Evolutionary conservation across 169 alveolate genomes (phyloP).

Genomic region (Eimeria falciformis): DNA sequence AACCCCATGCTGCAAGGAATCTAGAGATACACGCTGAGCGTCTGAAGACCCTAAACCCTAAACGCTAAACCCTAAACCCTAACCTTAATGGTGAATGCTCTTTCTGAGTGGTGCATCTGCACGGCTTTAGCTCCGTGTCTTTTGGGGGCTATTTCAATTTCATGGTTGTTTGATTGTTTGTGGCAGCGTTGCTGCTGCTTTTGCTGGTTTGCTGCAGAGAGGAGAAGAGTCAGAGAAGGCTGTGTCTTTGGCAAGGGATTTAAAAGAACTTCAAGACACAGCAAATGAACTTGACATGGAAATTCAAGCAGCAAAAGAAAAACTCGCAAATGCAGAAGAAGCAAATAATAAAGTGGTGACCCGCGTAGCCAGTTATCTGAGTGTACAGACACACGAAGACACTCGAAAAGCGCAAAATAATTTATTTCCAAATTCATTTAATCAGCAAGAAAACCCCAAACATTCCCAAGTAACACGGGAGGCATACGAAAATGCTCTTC

Average conservation of each 20-base stretch:
- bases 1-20: too few relatives aligned
- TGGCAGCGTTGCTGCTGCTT: too few relatives aligned
- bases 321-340: conserved; percentile 17
- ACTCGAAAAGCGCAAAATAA: too few relatives aligned
- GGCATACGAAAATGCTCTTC: conserved; percentile 30
- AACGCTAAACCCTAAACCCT: conserved; percentile 40
- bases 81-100: too few relatives aligned
- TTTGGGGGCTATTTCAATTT: too few relatives aligned
- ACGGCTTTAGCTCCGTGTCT: too few relatives aligned
- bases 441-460: too few relatives aligned
- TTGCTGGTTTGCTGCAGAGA: too few relatives aligned
- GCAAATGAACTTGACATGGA: neutral
- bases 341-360: conserved; percentile 27
- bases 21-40: too few relatives aligned
- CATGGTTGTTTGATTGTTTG: too few relatives aligned
- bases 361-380: neutral
- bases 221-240: neutral
- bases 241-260: neutral
- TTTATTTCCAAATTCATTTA: too few relatives aligned
- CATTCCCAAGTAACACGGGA: conserved; percentile 10
- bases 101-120: too few relatives aligned
- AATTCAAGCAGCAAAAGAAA: neutral
- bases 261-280: neutral
- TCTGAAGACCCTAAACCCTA: conserved; percentile 31
- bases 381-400: neutral